A percentile compares a stretch with the other conserved stretches of the same genome.
Evolutionary conservation across 257 asterid genomes (phyloP).

Genomic region (Asclepias syriaca): DNA sequence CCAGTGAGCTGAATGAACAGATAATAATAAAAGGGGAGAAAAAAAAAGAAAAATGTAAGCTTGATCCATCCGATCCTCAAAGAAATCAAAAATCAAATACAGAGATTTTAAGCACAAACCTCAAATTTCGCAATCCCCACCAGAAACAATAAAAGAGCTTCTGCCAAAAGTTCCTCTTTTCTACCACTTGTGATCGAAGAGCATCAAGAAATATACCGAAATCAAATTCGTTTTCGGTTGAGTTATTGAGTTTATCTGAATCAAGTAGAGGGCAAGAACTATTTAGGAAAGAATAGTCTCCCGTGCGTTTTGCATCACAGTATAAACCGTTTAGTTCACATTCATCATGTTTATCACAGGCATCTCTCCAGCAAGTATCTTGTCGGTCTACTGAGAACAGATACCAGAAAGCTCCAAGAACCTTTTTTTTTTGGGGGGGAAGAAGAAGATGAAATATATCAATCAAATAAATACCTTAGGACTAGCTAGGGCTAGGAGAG

Average conservation of each 20-base stretch:
- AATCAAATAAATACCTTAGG: too few relatives aligned
- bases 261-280: slow-evolving; percentile 42
- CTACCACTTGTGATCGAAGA: slow-evolving; percentile 47
- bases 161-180: slow-evolving; percentile 25
- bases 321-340: slow-evolving; percentile 28
- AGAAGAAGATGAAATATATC: neutral
- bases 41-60: neutral
- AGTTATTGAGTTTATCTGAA: slow-evolving; percentile 21
- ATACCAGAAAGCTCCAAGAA: slow-evolving; percentile 64
- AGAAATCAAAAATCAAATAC: neutral
- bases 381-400: slow-evolving; percentile 52
- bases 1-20: slow-evolving; percentile 30
- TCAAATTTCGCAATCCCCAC: slow-evolving; percentile 75
- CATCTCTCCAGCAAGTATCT: slow-evolving; percentile 51
- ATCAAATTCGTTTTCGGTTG: slow-evolving; percentile 36
- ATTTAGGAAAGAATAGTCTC: slow-evolving; percentile 28
- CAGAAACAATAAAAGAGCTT: slow-evolving; percentile 62
- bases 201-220: slow-evolving; percentile 65
- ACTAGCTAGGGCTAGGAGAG: neutral
- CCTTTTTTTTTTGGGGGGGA: slow-evolving; percentile 17
- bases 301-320: slow-evolving; percentile 15
- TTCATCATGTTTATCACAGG: slow-evolving; percentile 15
- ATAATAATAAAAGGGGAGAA: neutral
- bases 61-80: neutral
- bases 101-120: slow-evolving; percentile 26